Conservation (phyloP, 2,329 filamentous ascomycete species). For the Ascocoryne sarcoides region DNA sequence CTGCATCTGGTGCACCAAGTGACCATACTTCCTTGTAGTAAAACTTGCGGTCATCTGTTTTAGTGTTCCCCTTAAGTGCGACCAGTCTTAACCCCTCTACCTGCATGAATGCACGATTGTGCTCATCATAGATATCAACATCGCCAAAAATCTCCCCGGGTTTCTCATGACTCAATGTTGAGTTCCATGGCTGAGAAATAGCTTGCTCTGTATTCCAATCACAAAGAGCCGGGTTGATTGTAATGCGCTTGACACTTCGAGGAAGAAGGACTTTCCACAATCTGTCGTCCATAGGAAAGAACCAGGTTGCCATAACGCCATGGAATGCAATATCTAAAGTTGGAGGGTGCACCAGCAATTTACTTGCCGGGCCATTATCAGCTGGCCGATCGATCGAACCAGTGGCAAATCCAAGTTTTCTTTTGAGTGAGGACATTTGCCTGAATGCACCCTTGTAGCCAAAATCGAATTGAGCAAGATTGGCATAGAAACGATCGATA, state of each 20-base stretch:
- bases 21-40: background rate
- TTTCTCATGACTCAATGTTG: too few species aligned
- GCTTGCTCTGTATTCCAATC: background rate
- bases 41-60: background rate
- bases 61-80: background rate
- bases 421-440: conserved; percentile 5
- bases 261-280: conserved; percentile 18
- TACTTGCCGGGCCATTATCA: background rate
- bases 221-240: conserved; percentile 20
- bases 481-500: conserved; percentile 18
- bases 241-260: conserved; percentile 13
- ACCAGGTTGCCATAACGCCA: conserved; percentile 31
- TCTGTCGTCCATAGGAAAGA: conserved; percentile 15
- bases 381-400: background rate
- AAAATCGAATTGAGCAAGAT: conserved; percentile 1
- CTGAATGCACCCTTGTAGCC: conserved; percentile 4
- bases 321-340: conserved; percentile 50
- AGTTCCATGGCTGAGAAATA: background rate
- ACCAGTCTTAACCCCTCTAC: background rate
- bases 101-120: background rate
- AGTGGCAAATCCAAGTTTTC: conserved; percentile 7
- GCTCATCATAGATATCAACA: background rate
- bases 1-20: background rate
- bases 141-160: background rate
- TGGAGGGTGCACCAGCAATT: conserved; percentile 40